phyloP scores from a whole-genome alignment of 2,329 filamentous ascomycete genomes.

The Monilinia fructigena region DNA sequence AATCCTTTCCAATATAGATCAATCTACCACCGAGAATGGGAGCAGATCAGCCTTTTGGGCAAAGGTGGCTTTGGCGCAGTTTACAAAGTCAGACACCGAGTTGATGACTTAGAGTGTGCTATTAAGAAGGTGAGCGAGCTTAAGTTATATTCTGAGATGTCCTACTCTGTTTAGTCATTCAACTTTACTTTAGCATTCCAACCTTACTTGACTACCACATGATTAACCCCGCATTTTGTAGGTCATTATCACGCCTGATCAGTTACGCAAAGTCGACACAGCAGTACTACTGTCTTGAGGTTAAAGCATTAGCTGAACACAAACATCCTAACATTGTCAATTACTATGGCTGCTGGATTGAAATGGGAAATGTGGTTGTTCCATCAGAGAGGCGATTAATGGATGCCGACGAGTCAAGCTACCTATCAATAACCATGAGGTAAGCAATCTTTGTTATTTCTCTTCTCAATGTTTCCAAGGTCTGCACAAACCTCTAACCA shows the following conservation, averaged over 20 bases:
- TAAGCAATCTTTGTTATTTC: not conserved
- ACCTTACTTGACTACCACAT: not conserved
- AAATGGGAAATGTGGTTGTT: slow-evolving; percentile 39
- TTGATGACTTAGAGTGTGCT: slow-evolving; percentile 62
- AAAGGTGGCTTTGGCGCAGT: slow-evolving; percentile 66
- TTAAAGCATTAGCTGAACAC: slow-evolving; percentile 59
- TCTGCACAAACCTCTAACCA: not conserved
- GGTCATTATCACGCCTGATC: slow-evolving; percentile 51
- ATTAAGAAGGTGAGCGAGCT: slow-evolving; percentile 52
- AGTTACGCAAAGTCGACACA: slow-evolving; percentile 23
- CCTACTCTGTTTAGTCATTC: not conserved
- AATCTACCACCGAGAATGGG: slow-evolving; percentile 21
- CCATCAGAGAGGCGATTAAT: slow-evolving; percentile 33
- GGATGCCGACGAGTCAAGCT: slow-evolving; percentile 8
- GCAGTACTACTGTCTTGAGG: slow-evolving; percentile 44
- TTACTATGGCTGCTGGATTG: slow-evolving; percentile 65
- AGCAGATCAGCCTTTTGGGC: slow-evolving; percentile 55
- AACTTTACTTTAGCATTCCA: not conserved
- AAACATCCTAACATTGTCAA: slow-evolving; percentile 66
- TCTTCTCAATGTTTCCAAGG: not conserved
- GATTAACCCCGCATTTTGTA: not conserved
- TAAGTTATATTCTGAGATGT: not conserved
- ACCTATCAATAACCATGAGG: slow-evolving; percentile 10
- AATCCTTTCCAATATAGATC: slow-evolving; percentile 20
- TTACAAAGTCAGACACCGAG: slow-evolving; percentile 58